Base-by-base conservation (phyloP, 164 flowering plant species). In the Paratinospora sagittata region DNA sequence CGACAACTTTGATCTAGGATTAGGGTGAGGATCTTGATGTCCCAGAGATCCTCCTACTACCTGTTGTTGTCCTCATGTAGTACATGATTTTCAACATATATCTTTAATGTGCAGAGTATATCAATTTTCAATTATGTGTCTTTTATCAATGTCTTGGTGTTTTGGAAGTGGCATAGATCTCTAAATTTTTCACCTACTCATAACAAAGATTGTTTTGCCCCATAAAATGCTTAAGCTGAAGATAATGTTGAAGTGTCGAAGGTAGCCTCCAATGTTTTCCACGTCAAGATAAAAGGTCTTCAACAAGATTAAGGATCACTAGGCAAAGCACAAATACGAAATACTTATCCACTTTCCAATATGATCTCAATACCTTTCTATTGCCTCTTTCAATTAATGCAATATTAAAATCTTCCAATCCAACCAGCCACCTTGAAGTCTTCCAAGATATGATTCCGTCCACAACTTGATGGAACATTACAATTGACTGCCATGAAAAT, bases 41-140 rank as follows among this genome's bases (percentile, higher is more conserved):
- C 39, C 27, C 41, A 68, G 67, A 74, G 66, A 71, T 71, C 68
- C 68, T 71, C 45, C 30, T 64, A 55, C 61, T 21, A 55, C 61
- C 61, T 39, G 27, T 33, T 65, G 67, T 68, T 68, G 26, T 58
- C 52, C 19, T 73, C 63, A 39, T 16, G 14, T 49, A 55, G 52
- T 55, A 30, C 30, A 27, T 73, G 47, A 33, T 41, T 33, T 69
- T 43, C 12, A 27, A 21, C 67, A 61, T 27, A n/a, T 52, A 16
- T 62, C 61, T 73, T 67, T 61, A 61, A 24, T 41, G 65, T 66
- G 70, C 33, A 58, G n/a, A 37, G 37, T 37, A 1, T 43, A 43
- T 11, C 14, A 14, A 43, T 43, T 43, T 43, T 43, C 14, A 3
- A 30, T 55, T 55, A 55, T 52, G n/a, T n/a, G n/a, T n/a, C n/a